Evolutionary conservation across 1,139 yeast genomes (phyloP).

Genomic region (Saccharomyces hybrid): DNA sequence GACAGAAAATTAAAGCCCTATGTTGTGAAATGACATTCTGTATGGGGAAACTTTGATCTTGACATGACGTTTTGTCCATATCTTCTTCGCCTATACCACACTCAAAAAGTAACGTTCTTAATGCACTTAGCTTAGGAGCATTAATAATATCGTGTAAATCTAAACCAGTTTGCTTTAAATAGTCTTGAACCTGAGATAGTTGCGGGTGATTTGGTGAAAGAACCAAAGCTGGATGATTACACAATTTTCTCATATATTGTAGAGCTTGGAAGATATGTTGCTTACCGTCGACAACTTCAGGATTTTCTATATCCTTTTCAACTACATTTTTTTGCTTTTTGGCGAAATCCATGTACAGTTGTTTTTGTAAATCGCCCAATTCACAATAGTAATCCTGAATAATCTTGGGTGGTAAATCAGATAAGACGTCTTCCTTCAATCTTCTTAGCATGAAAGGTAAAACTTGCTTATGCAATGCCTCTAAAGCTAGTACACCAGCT

Average conservation of each 20-base stretch:
- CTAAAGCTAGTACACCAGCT: slow-evolving; percentile 92
- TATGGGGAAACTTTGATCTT: slow-evolving; percentile 41
- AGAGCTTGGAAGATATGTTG: slow-evolving; percentile 96
- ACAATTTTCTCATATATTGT: slow-evolving; percentile 93
- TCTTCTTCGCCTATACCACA: slow-evolving; percentile 85
- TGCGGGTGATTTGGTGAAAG: slow-evolving; percentile 84
- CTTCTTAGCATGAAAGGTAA: slow-evolving; percentile 94
- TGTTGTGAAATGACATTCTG: slow-evolving; percentile 84
- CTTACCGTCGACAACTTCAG: slow-evolving; percentile 45
- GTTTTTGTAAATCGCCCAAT: slow-evolving; percentile 80
- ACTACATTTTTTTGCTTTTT: slow-evolving; percentile 72
- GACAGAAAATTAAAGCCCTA: slow-evolving; percentile 92
- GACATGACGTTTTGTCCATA: slow-evolving; percentile 34
- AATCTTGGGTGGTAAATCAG: slow-evolving; percentile 95
- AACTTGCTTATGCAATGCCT: slow-evolving; percentile 92
- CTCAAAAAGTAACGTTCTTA: slow-evolving; percentile 72
- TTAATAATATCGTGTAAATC: slow-evolving; percentile 66
- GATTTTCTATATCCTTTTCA: slow-evolving; percentile 48
- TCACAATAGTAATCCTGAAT: slow-evolving; percentile 98
- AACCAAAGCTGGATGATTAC: slow-evolving; percentile 96
- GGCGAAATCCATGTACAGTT: slow-evolving; percentile 85
- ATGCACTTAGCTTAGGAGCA: slow-evolving; percentile 83
- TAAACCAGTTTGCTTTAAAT: slow-evolving; percentile 51
- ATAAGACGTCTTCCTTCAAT: slow-evolving; percentile 89
- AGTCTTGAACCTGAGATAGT: slow-evolving; percentile 52